Conservation (phyloP, 306 rosid genomes). For the Fragaria nilgerrensis region DNA sequence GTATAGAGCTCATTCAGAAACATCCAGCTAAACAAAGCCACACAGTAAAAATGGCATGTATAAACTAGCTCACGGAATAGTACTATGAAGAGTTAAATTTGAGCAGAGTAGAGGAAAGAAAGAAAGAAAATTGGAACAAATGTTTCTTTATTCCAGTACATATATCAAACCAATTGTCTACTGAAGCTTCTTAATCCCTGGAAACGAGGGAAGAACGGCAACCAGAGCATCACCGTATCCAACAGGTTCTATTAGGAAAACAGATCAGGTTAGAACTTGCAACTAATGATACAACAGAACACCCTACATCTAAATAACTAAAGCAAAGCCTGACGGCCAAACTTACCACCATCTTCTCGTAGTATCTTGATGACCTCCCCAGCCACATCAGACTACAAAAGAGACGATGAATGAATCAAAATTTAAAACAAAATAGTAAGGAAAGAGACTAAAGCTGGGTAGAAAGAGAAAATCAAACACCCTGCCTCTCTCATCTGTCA, state of each 20-base stretch:
- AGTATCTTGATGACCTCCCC: constrained; percentile 89
- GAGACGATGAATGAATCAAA: neutral
- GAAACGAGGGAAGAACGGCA: constrained; percentile 82
- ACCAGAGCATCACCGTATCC: constrained; percentile 89
- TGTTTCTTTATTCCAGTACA: neutral
- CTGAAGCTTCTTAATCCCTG: constrained; percentile 86
- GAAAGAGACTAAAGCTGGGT: neutral
- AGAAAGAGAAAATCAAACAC: neutral
- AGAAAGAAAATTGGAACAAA: neutral
- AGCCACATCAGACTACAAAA: constrained; percentile 62
- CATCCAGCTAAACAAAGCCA: neutral
- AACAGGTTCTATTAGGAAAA: constrained; percentile 59
- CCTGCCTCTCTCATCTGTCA: constrained; percentile 3
- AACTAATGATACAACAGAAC: neutral
- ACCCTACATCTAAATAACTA: neutral
- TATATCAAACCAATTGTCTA: constrained; percentile 23
- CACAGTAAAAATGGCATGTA: neutral
- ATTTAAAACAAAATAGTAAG: neutral
- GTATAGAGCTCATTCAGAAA: neutral
- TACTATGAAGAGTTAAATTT: neutral
- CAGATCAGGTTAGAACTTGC: neutral
- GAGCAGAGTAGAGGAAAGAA: neutral
- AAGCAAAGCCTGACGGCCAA: neutral
- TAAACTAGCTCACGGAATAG: neutral
- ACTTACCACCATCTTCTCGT: constrained; percentile 82